These are phyloP conservation scores for Corynascus novoguineensis DNA, from an alignment of 495 filamentous ascomycete species.

Conservation along the genomic window DNA sequence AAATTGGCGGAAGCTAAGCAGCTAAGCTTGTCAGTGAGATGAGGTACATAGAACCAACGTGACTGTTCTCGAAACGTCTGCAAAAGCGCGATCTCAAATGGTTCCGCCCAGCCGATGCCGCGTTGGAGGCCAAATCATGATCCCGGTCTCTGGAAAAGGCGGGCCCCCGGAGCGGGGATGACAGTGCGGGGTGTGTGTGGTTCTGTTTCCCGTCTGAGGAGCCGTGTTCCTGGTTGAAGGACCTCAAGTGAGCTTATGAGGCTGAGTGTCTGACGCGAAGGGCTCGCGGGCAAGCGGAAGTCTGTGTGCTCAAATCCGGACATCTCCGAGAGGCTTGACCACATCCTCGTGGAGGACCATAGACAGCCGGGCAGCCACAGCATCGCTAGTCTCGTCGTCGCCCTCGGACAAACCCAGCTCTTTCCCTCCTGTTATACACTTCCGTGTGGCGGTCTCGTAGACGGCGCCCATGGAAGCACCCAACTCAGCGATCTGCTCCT, in stretches of 20 bases:
- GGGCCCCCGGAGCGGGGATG: background rate
- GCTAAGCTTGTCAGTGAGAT: background rate
- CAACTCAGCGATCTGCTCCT: conserved; percentile 26
- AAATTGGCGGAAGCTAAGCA: too few species aligned
- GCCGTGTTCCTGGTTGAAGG: background rate
- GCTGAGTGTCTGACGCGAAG: too few species aligned
- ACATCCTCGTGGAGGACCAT: conserved; percentile 35
- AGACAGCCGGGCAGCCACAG: conserved; percentile 27
- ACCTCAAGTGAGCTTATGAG: background rate
- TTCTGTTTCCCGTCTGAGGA: background rate
- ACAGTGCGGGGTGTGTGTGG: background rate
- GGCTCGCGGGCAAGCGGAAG: background rate
- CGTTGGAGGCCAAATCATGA: background rate
- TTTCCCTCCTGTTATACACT: conserved; percentile 30
- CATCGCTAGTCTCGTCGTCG: conserved; percentile 35
- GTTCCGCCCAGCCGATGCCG: background rate
- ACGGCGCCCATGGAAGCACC: conserved; percentile 32
- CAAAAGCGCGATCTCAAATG: background rate
- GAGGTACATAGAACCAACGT: background rate
- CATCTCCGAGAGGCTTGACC: conserved; percentile 33
- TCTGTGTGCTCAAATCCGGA: conserved; percentile 23
- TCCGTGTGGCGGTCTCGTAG: conserved; percentile 29
- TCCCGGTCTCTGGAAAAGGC: conserved; percentile 5
- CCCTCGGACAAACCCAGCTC: conserved; percentile 25
- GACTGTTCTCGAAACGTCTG: background rate